A percentile compares a stretch with the other conserved stretches of the same genome.
Evolutionary conservation across 2,329 filamentous ascomycete species (phyloP).

Genomic region (Trichoderma sp.): DNA sequence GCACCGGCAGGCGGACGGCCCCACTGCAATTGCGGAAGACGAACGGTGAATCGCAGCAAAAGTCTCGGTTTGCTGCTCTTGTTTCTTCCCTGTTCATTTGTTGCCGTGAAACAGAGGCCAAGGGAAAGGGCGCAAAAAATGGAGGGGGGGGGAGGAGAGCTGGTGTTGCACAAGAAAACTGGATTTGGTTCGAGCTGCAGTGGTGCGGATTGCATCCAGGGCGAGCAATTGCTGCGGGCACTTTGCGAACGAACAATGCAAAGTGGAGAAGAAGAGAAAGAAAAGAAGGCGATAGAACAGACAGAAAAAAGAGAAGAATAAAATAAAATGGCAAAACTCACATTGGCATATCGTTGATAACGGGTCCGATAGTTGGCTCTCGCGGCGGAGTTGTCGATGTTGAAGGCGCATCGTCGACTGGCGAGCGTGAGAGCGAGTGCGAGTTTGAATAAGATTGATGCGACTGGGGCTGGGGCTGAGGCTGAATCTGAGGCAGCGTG

Average conservation of each 20-base stretch:
- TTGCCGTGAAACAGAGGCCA: background rate
- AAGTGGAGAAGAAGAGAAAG: background rate
- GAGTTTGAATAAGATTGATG: background rate
- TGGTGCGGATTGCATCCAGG: background rate
- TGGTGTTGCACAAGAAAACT: background rate
- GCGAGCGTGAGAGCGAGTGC: background rate
- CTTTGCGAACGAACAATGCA: background rate
- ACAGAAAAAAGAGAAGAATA: background rate
- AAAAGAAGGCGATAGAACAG: background rate
- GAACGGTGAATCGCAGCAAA: conserved; percentile 6
- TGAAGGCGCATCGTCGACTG: background rate
- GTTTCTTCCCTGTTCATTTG: background rate
- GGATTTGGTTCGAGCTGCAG: background rate
- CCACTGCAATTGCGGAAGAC: background rate
- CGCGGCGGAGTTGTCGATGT: conserved; percentile 2
- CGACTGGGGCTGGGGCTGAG: background rate
- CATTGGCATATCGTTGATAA: background rate
- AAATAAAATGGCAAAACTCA: background rate
- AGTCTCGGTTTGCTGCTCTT: background rate
- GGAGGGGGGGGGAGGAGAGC: background rate
- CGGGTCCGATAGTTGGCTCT: background rate
- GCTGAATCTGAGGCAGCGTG: background rate
- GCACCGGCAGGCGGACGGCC: background rate
- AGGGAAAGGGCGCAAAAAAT: background rate
- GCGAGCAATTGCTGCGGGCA: background rate